Conservation (phyloP, 805 yeast species). For the Cyberlindnera americana region DNA sequence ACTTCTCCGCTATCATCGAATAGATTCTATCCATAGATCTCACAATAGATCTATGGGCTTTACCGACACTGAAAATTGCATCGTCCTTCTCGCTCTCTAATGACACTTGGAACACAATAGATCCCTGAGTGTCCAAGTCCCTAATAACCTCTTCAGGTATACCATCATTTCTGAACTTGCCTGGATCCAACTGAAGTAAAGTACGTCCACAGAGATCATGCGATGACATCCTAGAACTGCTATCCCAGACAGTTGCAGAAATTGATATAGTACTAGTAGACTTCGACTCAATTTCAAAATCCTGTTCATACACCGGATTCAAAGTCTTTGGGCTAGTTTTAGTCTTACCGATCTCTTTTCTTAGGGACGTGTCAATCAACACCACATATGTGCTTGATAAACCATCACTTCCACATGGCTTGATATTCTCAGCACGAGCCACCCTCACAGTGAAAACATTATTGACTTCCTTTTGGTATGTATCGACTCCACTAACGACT, state of each 20-base stretch:
- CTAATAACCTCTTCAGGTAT: slow-evolving; percentile 56
- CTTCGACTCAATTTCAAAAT: slow-evolving; percentile 53
- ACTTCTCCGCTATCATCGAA: slow-evolving; percentile 68
- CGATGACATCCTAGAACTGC: slow-evolving; percentile 42
- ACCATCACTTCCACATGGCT: slow-evolving; percentile 43
- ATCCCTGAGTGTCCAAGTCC: slow-evolving; percentile 64
- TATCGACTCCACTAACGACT: slow-evolving; percentile 27
- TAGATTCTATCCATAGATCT: slow-evolving; percentile 66
- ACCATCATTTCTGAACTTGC: slow-evolving; percentile 62
- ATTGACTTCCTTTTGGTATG: slow-evolving; percentile 29
- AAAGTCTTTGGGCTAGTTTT: slow-evolving; percentile 54
- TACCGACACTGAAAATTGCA: slow-evolving; percentile 76
- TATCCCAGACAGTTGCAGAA: slow-evolving; percentile 70
- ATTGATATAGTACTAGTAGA: slow-evolving; percentile 43
- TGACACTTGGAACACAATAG: slow-evolving; percentile 59
- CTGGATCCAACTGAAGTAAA: slow-evolving; percentile 56
- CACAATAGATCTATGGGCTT: slow-evolving; percentile 61
- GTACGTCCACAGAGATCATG: slow-evolving; percentile 69
- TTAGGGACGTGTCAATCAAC: slow-evolving; percentile 51
- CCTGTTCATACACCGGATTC: slow-evolving; percentile 86
- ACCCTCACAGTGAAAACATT: slow-evolving; percentile 63
- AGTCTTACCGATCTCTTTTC: slow-evolving; percentile 64
- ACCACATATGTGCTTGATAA: slow-evolving; percentile 58
- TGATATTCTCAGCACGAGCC: slow-evolving; percentile 59
- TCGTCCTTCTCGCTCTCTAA: slow-evolving; percentile 79